phyloP scores from a whole-genome alignment of 2,329 filamentous ascomycete species.

The Pseudogymnoascus sp. region DNA sequence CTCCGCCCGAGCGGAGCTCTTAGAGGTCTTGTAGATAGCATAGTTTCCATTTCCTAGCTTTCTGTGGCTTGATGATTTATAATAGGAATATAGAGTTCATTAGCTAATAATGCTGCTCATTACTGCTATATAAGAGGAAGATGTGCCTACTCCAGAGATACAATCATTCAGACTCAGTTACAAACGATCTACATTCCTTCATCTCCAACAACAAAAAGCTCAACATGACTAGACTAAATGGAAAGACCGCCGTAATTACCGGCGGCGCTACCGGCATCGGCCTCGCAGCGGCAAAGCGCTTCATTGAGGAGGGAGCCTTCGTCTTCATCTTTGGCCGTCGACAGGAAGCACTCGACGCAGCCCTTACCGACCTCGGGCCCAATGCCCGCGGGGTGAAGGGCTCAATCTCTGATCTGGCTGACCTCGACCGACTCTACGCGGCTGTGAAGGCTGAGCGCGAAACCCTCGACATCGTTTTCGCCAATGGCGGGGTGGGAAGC shows the following conservation, averaged over 20 bases:
- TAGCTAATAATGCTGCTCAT: neutral
- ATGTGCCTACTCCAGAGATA: conserved; percentile 6
- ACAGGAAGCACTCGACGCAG: conserved; percentile 16
- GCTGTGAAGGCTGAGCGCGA: conserved; percentile 20
- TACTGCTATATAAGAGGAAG: conserved; percentile 11
- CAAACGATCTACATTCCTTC: neutral
- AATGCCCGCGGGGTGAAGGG: conserved; percentile 17
- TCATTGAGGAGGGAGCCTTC: conserved; percentile 16
- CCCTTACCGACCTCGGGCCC: conserved; percentile 14
- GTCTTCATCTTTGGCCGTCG: conserved; percentile 18
- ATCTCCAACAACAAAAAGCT: conserved; percentile 11
- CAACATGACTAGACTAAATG: conserved; percentile 11
- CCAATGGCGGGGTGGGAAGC: conserved; percentile 18
- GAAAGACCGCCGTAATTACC: conserved; percentile 18
- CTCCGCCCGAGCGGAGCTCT: neutral
- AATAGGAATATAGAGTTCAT: neutral
- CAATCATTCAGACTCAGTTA: conserved; percentile 10
- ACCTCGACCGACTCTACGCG: conserved; percentile 19
- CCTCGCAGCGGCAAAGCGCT: conserved; percentile 14
- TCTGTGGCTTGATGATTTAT: neutral
- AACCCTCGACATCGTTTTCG: conserved; percentile 20
- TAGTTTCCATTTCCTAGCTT: neutral
- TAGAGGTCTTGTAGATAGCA: neutral
- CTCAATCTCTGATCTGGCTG: conserved; percentile 17
- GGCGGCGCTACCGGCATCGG: conserved; percentile 19